Base-by-base conservation (phyloP, 1,284 basidiomycete species). In the Cryptococcus sp. region DNA sequence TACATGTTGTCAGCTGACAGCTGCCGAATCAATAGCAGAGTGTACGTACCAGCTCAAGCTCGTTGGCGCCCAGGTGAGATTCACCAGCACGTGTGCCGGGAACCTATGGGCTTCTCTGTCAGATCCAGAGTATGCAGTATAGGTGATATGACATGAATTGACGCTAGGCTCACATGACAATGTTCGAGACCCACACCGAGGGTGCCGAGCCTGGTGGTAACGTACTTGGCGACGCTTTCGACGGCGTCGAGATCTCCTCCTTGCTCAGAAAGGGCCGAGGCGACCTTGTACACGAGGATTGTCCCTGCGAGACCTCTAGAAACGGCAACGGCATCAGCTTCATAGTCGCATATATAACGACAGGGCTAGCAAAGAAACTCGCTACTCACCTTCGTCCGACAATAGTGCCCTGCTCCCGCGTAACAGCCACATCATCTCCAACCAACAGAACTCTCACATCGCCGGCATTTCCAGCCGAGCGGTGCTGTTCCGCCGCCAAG, bases 121-220 rank as follows among this genome's bases (percentile, higher is more conserved):
- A 48, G 27, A 48, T 27, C 3, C 25, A 16, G 11, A 45, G 17
- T 20, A 19, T 22, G 27, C 5, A 27, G 10, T 40, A 6, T 6
- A 44, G 19, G 44, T 20, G 11, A 40, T 41, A 25, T 20, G 13
- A n/a, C 8, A 45, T n/a, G 42, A 45, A 22, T 15, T 22, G 42
- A n/a, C 42, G 42, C 11, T 45, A 15, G 6, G 65, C 74, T 47
- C 69, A 92, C 91, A 77, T 95, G 91, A 67, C 90, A 92, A 77
- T 96, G 93, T 48, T 93, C 92, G 47, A 95, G 83, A n/a, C 90
- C 91, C 49, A 89, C 88, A 47, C 93, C 94, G 62, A 95, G 87
- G 1, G 93, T 93, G 5, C 85, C 93, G 16, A 78, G 62, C 48
- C 84, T 82, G 10, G 83, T 81, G 1, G 88, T 82, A 35, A 88